Conservation (phyloP, 2,329 filamentous ascomycete genomes). For the Nannizzia gypsea region DNA sequence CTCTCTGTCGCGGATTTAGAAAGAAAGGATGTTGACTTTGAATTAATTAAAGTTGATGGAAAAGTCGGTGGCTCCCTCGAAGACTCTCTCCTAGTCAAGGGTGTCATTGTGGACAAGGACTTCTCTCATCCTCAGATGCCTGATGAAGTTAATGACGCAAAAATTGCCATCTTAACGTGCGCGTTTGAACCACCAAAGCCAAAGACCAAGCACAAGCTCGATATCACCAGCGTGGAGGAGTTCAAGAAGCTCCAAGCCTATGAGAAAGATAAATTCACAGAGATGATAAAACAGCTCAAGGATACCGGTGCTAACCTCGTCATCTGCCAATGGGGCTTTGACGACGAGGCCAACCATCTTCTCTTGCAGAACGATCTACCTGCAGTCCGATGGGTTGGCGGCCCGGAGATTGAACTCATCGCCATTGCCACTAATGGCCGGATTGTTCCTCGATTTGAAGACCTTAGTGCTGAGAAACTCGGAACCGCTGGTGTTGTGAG, state of each 20-base stretch:
- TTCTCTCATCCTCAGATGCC: constrained; percentile 99
- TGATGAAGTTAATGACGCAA: constrained; percentile 84
- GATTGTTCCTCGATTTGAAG: constrained; percentile 95
- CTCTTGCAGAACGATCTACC: constrained; percentile 92
- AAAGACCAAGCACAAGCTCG: constrained; percentile 98
- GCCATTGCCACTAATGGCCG: constrained; percentile 96
- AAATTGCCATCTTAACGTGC: constrained; percentile 94
- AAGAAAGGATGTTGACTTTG: constrained; percentile 94
- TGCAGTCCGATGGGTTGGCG: constrained; percentile 94
- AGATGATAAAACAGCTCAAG: constrained; percentile 99
- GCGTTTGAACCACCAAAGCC: constrained; percentile 98
- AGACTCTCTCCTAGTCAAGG: constrained; percentile 88
- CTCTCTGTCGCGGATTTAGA: constrained; percentile 92
- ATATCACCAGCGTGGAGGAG: constrained; percentile 93
- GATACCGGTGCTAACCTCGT: constrained; percentile 92
- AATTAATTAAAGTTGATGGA: constrained; percentile 97
- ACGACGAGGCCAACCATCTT: constrained; percentile 96
- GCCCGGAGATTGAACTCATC: constrained; percentile 95
- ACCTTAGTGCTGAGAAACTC: constrained; percentile 80
- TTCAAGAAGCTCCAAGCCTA: constrained; percentile 97
- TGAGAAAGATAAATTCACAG: constrained; percentile 88
- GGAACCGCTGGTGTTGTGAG: constrained; percentile 79
- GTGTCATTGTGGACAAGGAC: constrained; percentile 98
- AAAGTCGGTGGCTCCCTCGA: constrained; percentile 92
- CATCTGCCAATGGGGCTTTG: constrained; percentile 99